These are phyloP conservation scores for Apium graveolens DNA, from an alignment of 129 eudicot genomes.

Conservation along the genomic window DNA sequence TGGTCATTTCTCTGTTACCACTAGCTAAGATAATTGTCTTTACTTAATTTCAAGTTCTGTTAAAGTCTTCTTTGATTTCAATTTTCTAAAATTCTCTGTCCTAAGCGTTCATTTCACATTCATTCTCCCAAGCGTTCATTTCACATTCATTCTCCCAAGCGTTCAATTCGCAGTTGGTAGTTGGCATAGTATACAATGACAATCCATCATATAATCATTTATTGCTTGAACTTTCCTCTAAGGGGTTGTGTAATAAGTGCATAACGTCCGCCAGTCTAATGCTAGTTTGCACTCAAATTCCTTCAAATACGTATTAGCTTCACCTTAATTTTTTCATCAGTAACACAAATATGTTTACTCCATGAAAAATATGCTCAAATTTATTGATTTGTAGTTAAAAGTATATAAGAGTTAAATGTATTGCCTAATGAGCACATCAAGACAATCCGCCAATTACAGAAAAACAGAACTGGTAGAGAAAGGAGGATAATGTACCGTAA, in stretches of 20 bases:
- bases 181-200: background rate
- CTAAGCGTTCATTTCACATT: too few species aligned
- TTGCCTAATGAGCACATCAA: background rate
- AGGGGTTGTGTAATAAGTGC: background rate
- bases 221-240: background rate
- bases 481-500: slow-evolving; percentile 39
- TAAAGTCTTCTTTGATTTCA: background rate
- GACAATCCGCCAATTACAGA: background rate
- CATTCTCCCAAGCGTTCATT: background rate
- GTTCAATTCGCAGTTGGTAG: background rate
- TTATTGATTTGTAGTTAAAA: background rate
- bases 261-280: background rate
- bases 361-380: background rate
- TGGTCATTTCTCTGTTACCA: background rate
- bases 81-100: background rate
- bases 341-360: background rate
- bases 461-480: background rate
- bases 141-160: background rate
- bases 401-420: background rate
- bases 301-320: background rate
- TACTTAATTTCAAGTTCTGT: background rate
- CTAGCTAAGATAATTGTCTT: background rate
- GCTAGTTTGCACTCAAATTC: background rate
- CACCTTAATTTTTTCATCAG: background rate
- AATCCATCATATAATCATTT: background rate